These are phyloP conservation scores for Macrophomina phaseolina DNA, from an alignment of 2,329 filamentous ascomycete species.

Conservation along the genomic window DNA sequence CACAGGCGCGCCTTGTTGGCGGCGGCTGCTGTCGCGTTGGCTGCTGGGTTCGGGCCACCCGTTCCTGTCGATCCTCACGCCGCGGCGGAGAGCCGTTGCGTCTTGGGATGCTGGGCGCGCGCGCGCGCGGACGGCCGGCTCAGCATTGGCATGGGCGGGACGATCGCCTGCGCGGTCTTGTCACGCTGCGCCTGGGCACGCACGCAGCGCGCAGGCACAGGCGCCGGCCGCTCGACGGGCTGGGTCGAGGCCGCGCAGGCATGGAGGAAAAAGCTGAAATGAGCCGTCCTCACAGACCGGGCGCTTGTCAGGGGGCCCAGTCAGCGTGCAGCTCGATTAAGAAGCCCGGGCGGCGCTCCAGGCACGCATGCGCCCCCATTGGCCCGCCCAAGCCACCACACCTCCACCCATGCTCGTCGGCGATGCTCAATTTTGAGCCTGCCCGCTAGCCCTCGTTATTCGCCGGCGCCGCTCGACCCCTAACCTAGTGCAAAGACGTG, in stretches of 20 bases:
- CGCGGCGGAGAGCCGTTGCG: slow-evolving; percentile 27
- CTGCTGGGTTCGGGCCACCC: slow-evolving; percentile 10
- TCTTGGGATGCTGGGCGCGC: slow-evolving; percentile 3
- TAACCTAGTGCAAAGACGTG: slow-evolving; percentile 26
- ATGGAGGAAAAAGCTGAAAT: slow-evolving; percentile 23
- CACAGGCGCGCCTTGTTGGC: not conserved
- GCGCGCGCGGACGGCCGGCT: not conserved
- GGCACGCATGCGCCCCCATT: slow-evolving; percentile 28
- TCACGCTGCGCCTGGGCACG: slow-evolving; percentile 6
- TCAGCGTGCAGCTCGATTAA: slow-evolving; percentile 26
- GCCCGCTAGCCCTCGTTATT: slow-evolving; percentile 40
- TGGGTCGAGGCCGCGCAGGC: slow-evolving; percentile 25
- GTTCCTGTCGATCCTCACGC: slow-evolving; percentile 26
- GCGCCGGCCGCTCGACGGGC: not conserved
- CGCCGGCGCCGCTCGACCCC: slow-evolving; percentile 37
- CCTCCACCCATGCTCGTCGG: slow-evolving; percentile 30
- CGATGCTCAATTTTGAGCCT: slow-evolving; percentile 28
- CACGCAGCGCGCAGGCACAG: not conserved
- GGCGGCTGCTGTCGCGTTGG: not conserved
- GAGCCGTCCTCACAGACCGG: slow-evolving; percentile 25
- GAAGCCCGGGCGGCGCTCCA: slow-evolving; percentile 27
- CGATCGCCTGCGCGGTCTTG: slow-evolving; percentile 13
- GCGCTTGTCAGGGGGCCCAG: slow-evolving; percentile 27
- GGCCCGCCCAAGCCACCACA: slow-evolving; percentile 19
- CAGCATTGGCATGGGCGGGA: slow-evolving; percentile 10